Evolutionary conservation across 441 rosid genomes (phyloP).

Genomic region (Hypseocharis bilobata): DNA sequence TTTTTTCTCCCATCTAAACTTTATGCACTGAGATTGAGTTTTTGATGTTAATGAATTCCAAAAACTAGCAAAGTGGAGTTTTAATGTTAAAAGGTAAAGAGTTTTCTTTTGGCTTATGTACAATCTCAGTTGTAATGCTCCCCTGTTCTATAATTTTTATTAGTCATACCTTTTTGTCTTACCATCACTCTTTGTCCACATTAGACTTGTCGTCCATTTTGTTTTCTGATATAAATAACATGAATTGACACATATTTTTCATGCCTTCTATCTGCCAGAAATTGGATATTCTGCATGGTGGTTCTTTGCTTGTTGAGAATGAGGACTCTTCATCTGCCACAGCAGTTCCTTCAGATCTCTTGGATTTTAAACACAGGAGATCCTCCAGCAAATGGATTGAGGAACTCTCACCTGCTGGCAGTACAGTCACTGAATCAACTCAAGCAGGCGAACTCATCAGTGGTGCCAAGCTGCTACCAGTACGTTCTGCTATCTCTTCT

Average conservation of each 20-base stretch:
- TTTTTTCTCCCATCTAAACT: neutral
- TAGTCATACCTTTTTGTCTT: neutral
- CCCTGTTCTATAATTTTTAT: neutral
- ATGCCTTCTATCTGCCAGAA: slow-evolving; percentile 35
- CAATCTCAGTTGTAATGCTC: neutral
- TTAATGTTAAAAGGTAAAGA: neutral
- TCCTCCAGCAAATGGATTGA: slow-evolving; percentile 77
- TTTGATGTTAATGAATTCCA: neutral
- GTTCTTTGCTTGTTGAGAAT: slow-evolving; percentile 47
- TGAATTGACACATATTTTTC: slow-evolving; percentile 15
- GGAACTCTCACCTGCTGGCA: slow-evolving; percentile 60
- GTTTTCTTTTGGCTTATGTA: neutral
- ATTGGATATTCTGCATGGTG: slow-evolving; percentile 40
- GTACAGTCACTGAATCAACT: slow-evolving; percentile 58
- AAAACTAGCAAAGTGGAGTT: neutral
- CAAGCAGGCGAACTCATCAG: slow-evolving; percentile 48
- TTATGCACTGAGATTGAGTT: no score
- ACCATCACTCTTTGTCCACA: neutral
- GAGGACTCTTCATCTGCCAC: slow-evolving; percentile 51
- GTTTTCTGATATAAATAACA: slow-evolving; percentile 3
- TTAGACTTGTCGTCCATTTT: slow-evolving; percentile 1
- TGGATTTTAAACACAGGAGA: slow-evolving; percentile 55
- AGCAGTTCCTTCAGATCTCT: slow-evolving; percentile 38
- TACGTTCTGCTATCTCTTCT: slow-evolving; percentile 25
- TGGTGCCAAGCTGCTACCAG: slow-evolving; percentile 35